A percentile compares a stretch with the other conserved stretches of the same genome.
phyloP scores from a whole-genome alignment of 1,284 basidiomycete genomes.

The Phellopilus nigrolimitatus region DNA sequence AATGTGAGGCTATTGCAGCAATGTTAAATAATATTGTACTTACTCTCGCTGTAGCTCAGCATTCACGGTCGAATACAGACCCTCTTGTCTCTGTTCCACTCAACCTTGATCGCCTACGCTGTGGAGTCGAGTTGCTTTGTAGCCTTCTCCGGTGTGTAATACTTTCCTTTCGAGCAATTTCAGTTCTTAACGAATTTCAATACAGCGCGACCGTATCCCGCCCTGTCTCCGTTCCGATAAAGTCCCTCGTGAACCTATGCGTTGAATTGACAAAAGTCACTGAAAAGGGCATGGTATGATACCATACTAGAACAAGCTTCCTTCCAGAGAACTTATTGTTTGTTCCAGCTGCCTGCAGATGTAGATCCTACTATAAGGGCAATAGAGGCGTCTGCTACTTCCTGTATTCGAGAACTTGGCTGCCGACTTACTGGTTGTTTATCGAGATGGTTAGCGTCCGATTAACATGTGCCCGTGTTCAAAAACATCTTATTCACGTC shows the following conservation, averaged over 20 bases:
- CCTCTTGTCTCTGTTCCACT: constrained; percentile 44
- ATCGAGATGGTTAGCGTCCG: constrained; percentile 41
- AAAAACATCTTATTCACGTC: constrained; percentile 12
- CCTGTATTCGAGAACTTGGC: constrained; percentile 49
- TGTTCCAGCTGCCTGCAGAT: constrained; percentile 40
- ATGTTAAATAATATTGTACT: constrained; percentile 5
- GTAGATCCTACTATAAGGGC: constrained; percentile 45
- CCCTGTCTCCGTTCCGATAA: constrained; percentile 72
- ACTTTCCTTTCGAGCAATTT: background rate
- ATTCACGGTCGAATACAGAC: constrained; percentile 28
- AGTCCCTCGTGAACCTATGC: constrained; percentile 49
- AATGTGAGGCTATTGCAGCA: constrained; percentile 36
- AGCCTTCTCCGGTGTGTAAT: constrained; percentile 47
- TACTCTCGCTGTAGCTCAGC: constrained; percentile 13
- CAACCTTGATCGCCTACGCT: constrained; percentile 54
- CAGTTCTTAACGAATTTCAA: constrained; percentile 11
- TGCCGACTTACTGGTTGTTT: constrained; percentile 48
- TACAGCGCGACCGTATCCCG: constrained; percentile 54
- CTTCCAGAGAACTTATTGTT: background rate
- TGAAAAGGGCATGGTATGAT: constrained; percentile 46
- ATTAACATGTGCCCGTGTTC: background rate
- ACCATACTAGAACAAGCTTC: constrained; percentile 6
- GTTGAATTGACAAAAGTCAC: constrained; percentile 52
- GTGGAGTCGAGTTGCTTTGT: constrained; percentile 45
- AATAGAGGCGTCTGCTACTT: constrained; percentile 50